Percentiles rank a stretch among this genome's conserved stretches.
These are phyloP conservation scores for Colletotrichum chlorophyti DNA, from an alignment of 2,329 filamentous ascomycete genomes.

Conservation along the genomic window DNA sequence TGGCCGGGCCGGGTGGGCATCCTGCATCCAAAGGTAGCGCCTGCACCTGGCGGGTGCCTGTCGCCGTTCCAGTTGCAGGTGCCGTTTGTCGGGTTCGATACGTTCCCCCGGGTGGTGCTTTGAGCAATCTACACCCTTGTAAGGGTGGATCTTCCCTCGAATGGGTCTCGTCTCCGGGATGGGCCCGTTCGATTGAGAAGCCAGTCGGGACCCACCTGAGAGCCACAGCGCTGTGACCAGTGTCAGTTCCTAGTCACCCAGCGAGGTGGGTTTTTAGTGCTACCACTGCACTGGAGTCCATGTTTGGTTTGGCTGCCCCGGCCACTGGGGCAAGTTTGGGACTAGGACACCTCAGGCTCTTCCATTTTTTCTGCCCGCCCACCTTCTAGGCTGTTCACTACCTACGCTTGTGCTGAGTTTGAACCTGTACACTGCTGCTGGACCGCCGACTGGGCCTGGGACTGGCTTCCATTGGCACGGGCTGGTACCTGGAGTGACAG, in stretches of 20 bases:
- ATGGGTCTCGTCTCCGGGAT: conserved; percentile 20
- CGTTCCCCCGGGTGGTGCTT: no score
- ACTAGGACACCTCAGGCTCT: no score
- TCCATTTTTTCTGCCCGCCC: conserved; percentile 4
- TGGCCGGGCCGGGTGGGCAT: no score
- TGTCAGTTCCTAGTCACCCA: conserved; percentile 18
- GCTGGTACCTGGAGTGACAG: no score
- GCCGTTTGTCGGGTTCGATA: conserved; percentile 14
- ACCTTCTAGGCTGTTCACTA: not conserved
- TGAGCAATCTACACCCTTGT: not conserved
- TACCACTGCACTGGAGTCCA: conserved; percentile 25
- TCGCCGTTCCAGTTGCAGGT: conserved; percentile 2
- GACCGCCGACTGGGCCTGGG: no score
- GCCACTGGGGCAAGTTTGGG: no score
- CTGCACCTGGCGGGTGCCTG: conserved; percentile 17
- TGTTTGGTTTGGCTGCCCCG: conserved; percentile 18
- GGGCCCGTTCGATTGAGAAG: conserved; percentile 12
- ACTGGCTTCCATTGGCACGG: no score
- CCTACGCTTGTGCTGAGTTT: not conserved
- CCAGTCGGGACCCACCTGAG: conserved; percentile 4
- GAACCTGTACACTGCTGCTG: no score
- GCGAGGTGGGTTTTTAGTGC: conserved; percentile 25
- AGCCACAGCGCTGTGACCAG: conserved; percentile 19
- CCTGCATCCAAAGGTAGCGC: no score
- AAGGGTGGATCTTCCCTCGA: not conserved